Evolutionary conservation across 2,329 filamentous ascomycete genomes (phyloP), one percentile per base, ranked within the genome.

Genomic region (Colletotrichum simmondsii): DNA sequence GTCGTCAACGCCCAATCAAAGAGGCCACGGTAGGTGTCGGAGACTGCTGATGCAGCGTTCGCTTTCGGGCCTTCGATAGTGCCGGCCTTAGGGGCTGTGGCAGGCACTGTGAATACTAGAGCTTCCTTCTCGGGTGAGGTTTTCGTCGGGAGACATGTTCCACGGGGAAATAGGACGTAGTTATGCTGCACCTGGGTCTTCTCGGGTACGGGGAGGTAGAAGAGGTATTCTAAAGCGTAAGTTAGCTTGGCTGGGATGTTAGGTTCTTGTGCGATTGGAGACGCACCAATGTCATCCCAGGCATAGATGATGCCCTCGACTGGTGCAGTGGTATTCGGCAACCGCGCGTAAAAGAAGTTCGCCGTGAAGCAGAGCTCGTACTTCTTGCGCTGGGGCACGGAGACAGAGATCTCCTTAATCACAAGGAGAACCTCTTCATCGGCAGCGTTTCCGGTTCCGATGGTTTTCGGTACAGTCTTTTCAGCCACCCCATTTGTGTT

Each of bases 321-420:
- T 0, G 89, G 88, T 28, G 83, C 82, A 2, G 85, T 86, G 2
- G 88, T 87, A 56, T 86, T 86, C 0, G 89, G 83, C 1, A 84
- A 83, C 46, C 88, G 85, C 16, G 90, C 90, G 74, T 92, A 92
- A 42, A 92, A 77, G 75, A 89, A 88, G 72, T 86, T 85, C 6
- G 85, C 81, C 2, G 91, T 93, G 74, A 93, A 88, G 80, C 89
- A 91, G 10, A 93, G 80, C 75, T 91, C 89, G 76, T 90, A 90
- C 80, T 93, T 93, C 82, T 93, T 93, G 74, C 92, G 86, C 81
- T 91, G 90, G 0, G 92, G 92, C 4, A 92, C 86, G 1, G 90
- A 89, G n/a, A 93, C 85, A 0, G 91, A 93, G 24, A 93, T 90
- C 57, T 92, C 91, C 79, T 91, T 91, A 72, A 93, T 85, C 75